Conservation (phyloP, 2,329 filamentous ascomycete species). For the Waltergamsia citrina region DNA sequence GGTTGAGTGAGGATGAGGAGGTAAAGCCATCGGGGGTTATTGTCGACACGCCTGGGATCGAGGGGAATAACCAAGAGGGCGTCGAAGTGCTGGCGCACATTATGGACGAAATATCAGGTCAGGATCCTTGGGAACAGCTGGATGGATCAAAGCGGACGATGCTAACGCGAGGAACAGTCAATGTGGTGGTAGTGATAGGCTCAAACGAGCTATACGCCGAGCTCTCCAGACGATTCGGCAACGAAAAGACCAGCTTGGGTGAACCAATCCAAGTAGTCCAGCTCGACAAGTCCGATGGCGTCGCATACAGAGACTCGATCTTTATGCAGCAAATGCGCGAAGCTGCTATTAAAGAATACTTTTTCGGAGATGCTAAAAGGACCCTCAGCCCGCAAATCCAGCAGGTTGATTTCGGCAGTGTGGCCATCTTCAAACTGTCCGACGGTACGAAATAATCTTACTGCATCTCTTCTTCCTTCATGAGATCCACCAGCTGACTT, state of each 20-base stretch:
- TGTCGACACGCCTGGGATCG: slow-evolving; percentile 70
- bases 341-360: slow-evolving; percentile 79
- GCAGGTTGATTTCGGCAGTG: slow-evolving; percentile 65
- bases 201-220: slow-evolving; percentile 69
- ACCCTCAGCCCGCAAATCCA: slow-evolving; percentile 83
- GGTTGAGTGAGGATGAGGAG: slow-evolving; percentile 65
- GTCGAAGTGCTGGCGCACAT: slow-evolving; percentile 78
- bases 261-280: slow-evolving; percentile 68
- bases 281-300: slow-evolving; percentile 78
- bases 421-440: slow-evolving; percentile 53
- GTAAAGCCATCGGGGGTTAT: slow-evolving; percentile 70
- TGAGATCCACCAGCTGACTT: neutral
- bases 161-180: slow-evolving; percentile 54
- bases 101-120: slow-evolving; percentile 43
- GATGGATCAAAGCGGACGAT: neutral
- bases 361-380: slow-evolving; percentile 73
- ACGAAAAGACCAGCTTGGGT: slow-evolving; percentile 43
- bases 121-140: slow-evolving; percentile 2
- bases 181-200: slow-evolving; percentile 73
- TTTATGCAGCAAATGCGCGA: slow-evolving; percentile 70
- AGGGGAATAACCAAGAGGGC: slow-evolving; percentile 54
- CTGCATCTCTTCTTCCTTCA: neutral
- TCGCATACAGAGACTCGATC: slow-evolving; percentile 61
- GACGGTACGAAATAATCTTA: slow-evolving; percentile 4
- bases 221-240: slow-evolving; percentile 59